Evolutionary conservation across 257 asterid species (phyloP), one percentile per base, ranked within the genome.

Genomic region (Ocimum tenuiflorum): DNA sequence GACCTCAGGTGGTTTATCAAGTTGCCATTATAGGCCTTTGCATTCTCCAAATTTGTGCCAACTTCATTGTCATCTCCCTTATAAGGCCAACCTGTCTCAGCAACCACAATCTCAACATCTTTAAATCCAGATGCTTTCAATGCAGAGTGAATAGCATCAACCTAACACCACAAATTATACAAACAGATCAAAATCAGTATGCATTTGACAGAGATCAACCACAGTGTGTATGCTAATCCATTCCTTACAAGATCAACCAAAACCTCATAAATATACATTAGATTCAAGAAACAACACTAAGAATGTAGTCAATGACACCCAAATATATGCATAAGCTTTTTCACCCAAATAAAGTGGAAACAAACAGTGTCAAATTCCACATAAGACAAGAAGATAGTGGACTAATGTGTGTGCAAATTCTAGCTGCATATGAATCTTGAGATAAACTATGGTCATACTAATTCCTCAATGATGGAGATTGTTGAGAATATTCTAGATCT

Each of bases 11-110:
- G 96, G 67, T 71, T 88, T 72, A 94, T 82, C 84, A 94, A 77
- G 85, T 94, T 94, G 1, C 89, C 95, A 6, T 90, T 90, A 62
- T 90, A 94, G n/a, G 91, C 95, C 77, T 82, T 88, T 10, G 99
- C 97, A 58, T 75, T 88, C 42, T 83, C 97, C 75, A 88, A 3
- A 73, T 80, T 79, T 0, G 95, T 78, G 33, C 99, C 99, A n/a
- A 76, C 85, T 81, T 94, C 97, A 17, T 65, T 88, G 3, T 95
- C 68, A n/a, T 88, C 99, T 6, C 99, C 99, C 80, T 83, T 85
- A 31, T 88, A 90, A 77, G 99, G 94, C 99, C 99, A 94, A 41
- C 99, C 99, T 8, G 99, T 94, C 91, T 94, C 97, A 17, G 99
- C 97, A 39, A 94, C 92, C 50, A 83, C 99, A 67, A 94, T 86